A percentile compares a stretch with the other conserved stretches of the same genome.
Evolutionary conservation across 352 stramenopile genomes (phyloP).

Genomic region (Globisporangium okanoganense): DNA sequence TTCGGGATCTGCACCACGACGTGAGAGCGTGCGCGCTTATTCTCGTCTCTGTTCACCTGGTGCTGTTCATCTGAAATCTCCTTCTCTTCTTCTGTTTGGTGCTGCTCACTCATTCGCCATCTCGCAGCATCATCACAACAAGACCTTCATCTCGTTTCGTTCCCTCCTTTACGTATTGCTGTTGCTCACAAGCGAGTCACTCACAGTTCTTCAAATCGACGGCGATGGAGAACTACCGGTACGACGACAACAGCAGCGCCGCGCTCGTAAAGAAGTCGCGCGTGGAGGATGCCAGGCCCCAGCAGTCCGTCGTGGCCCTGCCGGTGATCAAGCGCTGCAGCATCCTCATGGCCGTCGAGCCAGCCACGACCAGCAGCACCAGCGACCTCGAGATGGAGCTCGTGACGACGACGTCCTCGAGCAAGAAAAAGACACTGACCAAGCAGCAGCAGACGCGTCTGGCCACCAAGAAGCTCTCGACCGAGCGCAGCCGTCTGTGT

Average conservation of each 20-base stretch:
- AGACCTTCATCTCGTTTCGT: no score
- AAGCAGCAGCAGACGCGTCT: slow-evolving; percentile 6
- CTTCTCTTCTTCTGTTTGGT: not conserved
- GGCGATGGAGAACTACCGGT: not conserved
- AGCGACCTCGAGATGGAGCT: slow-evolving; percentile 4
- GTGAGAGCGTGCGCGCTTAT: no score
- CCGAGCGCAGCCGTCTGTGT: slow-evolving; percentile 20
- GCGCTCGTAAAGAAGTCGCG: not conserved
- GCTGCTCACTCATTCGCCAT: not conserved
- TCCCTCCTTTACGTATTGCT: not conserved
- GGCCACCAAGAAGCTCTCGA: slow-evolving; percentile 16
- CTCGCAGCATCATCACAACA: not conserved
- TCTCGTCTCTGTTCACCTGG: no score
- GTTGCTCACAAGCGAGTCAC: not conserved
- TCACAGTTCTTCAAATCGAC: not conserved
- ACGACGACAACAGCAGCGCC: not conserved
- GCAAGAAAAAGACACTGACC: not conserved
- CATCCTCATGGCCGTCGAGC: slow-evolving; percentile 1
- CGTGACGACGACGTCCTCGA: not conserved
- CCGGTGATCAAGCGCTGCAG: not conserved
- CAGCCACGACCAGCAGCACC: not conserved
- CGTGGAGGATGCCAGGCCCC: not conserved
- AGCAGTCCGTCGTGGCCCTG: not conserved
- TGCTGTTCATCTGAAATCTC: no score
- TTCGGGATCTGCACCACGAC: no score